Percentiles rank a stretch among this genome's conserved stretches.
Evolutionary conservation across 116 monocot species (phyloP).

Genomic region (Cymodocea nodosa): DNA sequence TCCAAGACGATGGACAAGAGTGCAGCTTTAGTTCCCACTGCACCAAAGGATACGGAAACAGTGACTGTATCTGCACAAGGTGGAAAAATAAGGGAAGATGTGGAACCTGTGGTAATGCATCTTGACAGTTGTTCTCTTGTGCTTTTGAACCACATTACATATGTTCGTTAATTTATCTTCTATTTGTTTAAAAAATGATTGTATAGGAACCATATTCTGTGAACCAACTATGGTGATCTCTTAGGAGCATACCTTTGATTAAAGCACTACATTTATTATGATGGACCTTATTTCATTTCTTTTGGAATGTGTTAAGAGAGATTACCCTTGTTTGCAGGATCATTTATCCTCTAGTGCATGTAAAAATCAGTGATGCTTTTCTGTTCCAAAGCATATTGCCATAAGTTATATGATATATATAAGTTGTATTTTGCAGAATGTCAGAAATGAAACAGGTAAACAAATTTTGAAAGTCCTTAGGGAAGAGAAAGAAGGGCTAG

Average conservation of each 20-base stretch:
- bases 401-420: not conserved
- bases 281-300: too few species aligned
- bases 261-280: too few species aligned
- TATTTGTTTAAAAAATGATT: too few species aligned
- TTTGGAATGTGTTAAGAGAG: too few species aligned
- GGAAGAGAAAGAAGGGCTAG: constrained; percentile 73
- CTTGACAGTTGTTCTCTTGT: too few species aligned
- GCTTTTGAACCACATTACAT: not conserved
- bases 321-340: too few species aligned
- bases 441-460: constrained; percentile 26
- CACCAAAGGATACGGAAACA: constrained; percentile 43
- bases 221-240: too few species aligned
- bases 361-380: not conserved
- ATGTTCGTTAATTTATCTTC: not conserved
- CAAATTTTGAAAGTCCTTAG: constrained; percentile 32
- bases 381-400: not conserved
- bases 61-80: constrained; percentile 65
- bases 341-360: too few species aligned
- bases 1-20: constrained; percentile 35
- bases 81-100: constrained; percentile 62
- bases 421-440: constrained; percentile 27
- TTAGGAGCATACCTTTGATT: too few species aligned
- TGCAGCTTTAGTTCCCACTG: constrained; percentile 28
- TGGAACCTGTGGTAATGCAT: constrained; percentile 31
- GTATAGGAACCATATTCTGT: too few species aligned